These are phyloP conservation scores for Thermomucor indicae-seudaticae DNA, from an alignment of 371 early-diverging fungal genomes.

Conservation along the genomic window DNA sequence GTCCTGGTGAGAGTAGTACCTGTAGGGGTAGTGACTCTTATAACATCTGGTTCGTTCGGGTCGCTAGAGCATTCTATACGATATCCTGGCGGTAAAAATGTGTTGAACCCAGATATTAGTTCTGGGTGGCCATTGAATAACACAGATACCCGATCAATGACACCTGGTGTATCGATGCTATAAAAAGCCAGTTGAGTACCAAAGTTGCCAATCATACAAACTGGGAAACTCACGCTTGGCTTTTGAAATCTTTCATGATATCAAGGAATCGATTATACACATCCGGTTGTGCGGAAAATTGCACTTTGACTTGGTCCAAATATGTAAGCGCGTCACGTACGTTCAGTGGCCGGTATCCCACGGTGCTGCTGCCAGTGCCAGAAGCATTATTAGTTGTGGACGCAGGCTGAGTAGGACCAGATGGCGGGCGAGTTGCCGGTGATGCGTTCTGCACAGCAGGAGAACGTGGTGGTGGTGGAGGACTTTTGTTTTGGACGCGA, in stretches of 20 bases:
- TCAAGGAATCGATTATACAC: conserved; percentile 98
- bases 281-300: conserved; percentile 90
- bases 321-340: conserved; percentile 95
- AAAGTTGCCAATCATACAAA: neutral
- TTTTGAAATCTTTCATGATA: conserved; percentile 99
- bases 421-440: neutral
- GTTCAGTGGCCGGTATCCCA: conserved; percentile 47
- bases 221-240: conserved; percentile 71
- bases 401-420: neutral
- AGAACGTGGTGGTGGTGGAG: conserved; percentile 1
- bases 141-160: conserved; percentile 94
- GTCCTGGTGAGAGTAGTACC: conserved; percentile 59
- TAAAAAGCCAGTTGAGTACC: neutral
- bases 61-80: conserved; percentile 85
- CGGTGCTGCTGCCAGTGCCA: neutral
- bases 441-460: neutral
- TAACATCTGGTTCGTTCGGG: conserved; percentile 65
- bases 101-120: conserved; percentile 98
- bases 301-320: conserved; percentile 95
- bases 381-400: neutral
- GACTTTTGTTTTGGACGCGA: conserved; percentile 2
- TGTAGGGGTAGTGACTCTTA: conserved; percentile 89
- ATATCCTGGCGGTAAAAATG: conserved; percentile 98
- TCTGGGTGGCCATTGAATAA: conserved; percentile 92
- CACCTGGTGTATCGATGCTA: conserved; percentile 97